phyloP scores from a whole-genome alignment of 345 rosid genomes.

The Camelina hispida region DNA sequence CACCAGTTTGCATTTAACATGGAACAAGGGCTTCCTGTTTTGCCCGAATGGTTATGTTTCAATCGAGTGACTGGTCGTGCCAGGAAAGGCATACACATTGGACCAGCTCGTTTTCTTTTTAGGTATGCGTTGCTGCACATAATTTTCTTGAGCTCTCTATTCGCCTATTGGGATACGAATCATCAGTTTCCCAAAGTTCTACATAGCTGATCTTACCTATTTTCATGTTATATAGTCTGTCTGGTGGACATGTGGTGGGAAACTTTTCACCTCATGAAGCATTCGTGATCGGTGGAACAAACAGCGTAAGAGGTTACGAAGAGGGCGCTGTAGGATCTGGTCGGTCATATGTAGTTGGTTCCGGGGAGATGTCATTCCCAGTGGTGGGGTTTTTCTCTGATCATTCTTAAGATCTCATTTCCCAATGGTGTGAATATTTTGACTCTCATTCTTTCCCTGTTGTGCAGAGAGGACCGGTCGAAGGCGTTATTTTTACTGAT shows the following conservation, averaged over 20 bases:
- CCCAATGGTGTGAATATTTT: constrained; percentile 50
- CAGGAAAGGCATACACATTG: constrained; percentile 76
- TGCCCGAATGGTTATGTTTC: constrained; percentile 88
- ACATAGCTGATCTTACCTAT: constrained; percentile 11
- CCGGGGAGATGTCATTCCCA: constrained; percentile 87
- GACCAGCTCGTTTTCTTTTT: constrained; percentile 73
- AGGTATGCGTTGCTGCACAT: constrained; percentile 51
- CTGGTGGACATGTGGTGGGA: constrained; percentile 89
- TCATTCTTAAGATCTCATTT: constrained; percentile 25
- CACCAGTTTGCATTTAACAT: constrained; percentile 80
- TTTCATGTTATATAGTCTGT: constrained; percentile 55
- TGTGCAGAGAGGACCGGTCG: constrained; percentile 82
- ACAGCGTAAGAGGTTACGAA: constrained; percentile 96
- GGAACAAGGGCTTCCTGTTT: constrained; percentile 93
- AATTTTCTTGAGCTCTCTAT: constrained; percentile 9
- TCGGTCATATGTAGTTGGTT: constrained; percentile 84
- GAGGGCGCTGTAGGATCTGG: constrained; percentile 99
- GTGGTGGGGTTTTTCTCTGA: constrained; percentile 57
- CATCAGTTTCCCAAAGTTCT: constrained; percentile 17
- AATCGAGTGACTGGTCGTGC: constrained; percentile 86
- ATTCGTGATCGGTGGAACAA: constrained; percentile 91
- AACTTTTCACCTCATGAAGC: constrained; percentile 96
- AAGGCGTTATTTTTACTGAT: constrained; percentile 85
- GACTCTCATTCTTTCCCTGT: constrained; percentile 13
- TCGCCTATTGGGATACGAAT: background rate